Evolutionary conservation across 208 protist genomes (phyloP).

Genomic region (Crithidia brevicula): DNA sequence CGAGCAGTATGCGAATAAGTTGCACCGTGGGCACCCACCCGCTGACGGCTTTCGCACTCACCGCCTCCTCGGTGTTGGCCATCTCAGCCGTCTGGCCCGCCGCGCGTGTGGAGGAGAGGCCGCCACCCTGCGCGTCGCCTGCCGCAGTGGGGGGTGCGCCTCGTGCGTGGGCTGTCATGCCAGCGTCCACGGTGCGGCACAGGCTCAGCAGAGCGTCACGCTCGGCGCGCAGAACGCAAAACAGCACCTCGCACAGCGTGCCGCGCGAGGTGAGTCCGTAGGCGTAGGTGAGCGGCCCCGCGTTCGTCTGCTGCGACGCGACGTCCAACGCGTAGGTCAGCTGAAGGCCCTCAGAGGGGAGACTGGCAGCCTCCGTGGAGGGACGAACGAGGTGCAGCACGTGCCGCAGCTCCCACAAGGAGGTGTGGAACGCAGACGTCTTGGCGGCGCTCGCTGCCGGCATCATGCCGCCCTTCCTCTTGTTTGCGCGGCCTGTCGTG

Average conservation of each 20-base stretch:
- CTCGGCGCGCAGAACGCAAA: conserved; percentile 62
- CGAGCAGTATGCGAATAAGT: conserved; percentile 53
- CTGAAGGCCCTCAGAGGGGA: conserved; percentile 46
- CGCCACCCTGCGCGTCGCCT: no score
- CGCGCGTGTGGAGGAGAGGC: no score
- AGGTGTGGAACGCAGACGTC: not conserved
- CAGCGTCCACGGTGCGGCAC: conserved; percentile 55
- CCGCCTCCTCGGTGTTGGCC: not conserved
- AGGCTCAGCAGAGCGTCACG: conserved; percentile 46
- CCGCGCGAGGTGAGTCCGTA: conserved; percentile 63
- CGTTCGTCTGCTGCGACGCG: conserved; percentile 43
- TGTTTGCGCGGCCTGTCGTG: not conserved
- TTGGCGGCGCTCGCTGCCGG: not conserved
- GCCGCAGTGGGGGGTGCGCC: not conserved
- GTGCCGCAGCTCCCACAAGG: conserved; percentile 37
- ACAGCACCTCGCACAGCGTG: conserved; percentile 51
- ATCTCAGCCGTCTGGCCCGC: no score
- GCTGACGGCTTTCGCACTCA: not conserved
- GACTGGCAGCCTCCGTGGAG: conserved; percentile 9
- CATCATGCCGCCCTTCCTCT: not conserved
- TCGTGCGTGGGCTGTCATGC: not conserved
- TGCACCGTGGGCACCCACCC: conserved; percentile 68
- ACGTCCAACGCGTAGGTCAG: conserved; percentile 73
- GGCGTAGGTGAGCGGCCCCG: conserved; percentile 67
- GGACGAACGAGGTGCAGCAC: conserved; percentile 15